Evolutionary conservation across 306 rosid species (phyloP), one percentile per base, ranked within the genome.

Genomic region (barrel medic (Medicago truncatula)): DNA sequence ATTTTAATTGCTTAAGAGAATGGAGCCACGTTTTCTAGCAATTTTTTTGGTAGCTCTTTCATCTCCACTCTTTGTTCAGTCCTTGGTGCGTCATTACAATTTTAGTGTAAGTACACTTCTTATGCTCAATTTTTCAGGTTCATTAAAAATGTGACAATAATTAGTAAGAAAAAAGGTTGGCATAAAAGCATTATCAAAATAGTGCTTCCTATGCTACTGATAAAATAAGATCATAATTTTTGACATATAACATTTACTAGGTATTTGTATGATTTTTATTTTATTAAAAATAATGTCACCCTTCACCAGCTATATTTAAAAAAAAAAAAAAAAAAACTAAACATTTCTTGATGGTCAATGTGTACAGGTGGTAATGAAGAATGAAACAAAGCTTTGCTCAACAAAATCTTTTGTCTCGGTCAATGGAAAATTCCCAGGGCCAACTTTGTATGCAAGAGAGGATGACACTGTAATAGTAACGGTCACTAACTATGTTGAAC

Each of bases 391-490:
- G 79, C 85, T 89, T 23, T 93, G 93, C 71, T 80, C 88, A 18
- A 85, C 81, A 12, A 91, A 89, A 82, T 34, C 86, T 56, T 56
- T 88, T 10, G 70, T 85, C 54, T 78, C 91, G 0, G 80, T 91
- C 23, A 88, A 93, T 38, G 95, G 95, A 31, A 73, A 83, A 73
- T 93, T 76, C 50, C 92, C 97, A 2, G 96, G 97, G 50, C 93
- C 92, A 79, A 86, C 90, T 21, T 59, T 91, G 9, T 83, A 88
- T 46, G 96, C 97, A 1, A 88, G 92, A 69, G 97, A 89, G 74
- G 97, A 82, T 57, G 97, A 93, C 64, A 89, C 84, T 9, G 78
- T 89, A 12, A 75, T 88, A 47, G 83, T 89, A 9, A 85, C 58
- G 80, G 98, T 89, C 83, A 93, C 86, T 60, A 91, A 93, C 90